Base-by-base conservation (phyloP, 1,139 yeast genomes). In the Blastobotrys capitulatus region DNA sequence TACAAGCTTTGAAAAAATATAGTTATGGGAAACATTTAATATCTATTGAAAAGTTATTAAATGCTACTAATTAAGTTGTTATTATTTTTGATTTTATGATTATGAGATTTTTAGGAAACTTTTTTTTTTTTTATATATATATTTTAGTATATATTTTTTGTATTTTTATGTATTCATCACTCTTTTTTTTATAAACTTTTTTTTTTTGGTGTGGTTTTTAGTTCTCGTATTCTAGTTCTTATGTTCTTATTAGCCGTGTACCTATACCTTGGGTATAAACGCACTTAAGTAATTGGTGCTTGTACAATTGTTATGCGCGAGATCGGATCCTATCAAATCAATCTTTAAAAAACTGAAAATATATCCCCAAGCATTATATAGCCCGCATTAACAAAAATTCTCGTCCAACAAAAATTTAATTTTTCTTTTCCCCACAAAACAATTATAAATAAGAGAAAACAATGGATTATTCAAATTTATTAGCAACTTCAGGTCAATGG, bases 21-120 rank as follows among this genome's bases (percentile, higher is more conserved):
- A 61, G 71, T 26, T 68, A 82, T 62, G 95, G 95, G 38, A 88
- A 89, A 70, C 96, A 88, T 64, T 73, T 88, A 59, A 95, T 92
- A 3, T 83, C 92, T 51, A 92, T 87, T 54, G 96, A 87, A 65
- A 84, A 86, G 66, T 75, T 87, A 42, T 48, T 61, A 27, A 52
- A 48, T 13, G 51, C 42, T 19, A 41, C 53, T 2, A 41, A 40
- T 13, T 26, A 16, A 13, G 20, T 16, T 39, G 3, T 39, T 18
- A 7, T 39, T 26, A 10, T 39, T 39, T 25, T 25, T n/a, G n/a
- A 7, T 25, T n/a, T 22, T 18, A 18, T 18, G 22, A 36, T 20
- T 36, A 36, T 32, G 22, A 27, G 18, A 5, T 4, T 37, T 19
- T 37, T 27, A 35, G 22, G 20, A 7, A 5, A 7, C n/a, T 19